Conservation (phyloP, 108 stramenopile species). For the Fistulifera pelliculosa region DNA sequence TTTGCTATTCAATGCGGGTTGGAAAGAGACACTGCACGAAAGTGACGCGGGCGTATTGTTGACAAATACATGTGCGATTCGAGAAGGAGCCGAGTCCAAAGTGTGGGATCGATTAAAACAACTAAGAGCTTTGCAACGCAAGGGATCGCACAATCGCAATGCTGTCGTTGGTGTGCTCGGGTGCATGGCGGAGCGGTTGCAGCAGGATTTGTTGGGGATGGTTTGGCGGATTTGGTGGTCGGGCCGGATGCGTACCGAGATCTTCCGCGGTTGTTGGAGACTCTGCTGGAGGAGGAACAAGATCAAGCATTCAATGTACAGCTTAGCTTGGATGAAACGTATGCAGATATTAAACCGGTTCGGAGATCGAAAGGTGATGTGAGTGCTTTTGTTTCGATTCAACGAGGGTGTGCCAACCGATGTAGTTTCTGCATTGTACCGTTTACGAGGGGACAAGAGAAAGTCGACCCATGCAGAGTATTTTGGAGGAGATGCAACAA, state of each 20-base stretch:
- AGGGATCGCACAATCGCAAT: slow-evolving; percentile 11
- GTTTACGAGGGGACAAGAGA: slow-evolving; percentile 93
- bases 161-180: slow-evolving; percentile 93
- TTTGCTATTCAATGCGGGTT: slow-evolving; percentile 47
- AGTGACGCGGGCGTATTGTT: slow-evolving; percentile 70
- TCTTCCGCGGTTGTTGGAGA: slow-evolving; percentile 79
- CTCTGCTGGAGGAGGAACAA: slow-evolving; percentile 20
- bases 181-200: slow-evolving; percentile 99
- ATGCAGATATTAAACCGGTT: slow-evolving; percentile 92
- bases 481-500: slow-evolving; percentile 75
- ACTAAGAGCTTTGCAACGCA: slow-evolving; percentile 24
- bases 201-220: slow-evolving; percentile 83
- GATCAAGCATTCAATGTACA: slow-evolving; percentile 75
- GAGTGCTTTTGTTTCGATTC: slow-evolving; percentile 88
- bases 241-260: slow-evolving; percentile 99
- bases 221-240: slow-evolving; percentile 87
- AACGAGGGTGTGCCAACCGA: slow-evolving; percentile 97
- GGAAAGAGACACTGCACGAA: slow-evolving; percentile 21
- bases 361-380: slow-evolving; percentile 41
- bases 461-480: slow-evolving; percentile 75
- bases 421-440: slow-evolving; percentile 98
- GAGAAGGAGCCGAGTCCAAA: slow-evolving; percentile 96
- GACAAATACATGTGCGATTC: slow-evolving; percentile 98
- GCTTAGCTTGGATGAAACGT: slow-evolving; percentile 93
- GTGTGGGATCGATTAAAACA: slow-evolving; percentile 84